phyloP scores from a whole-genome alignment of 176 grass and related monocot genomes.

The Saccharum officinarum region DNA sequence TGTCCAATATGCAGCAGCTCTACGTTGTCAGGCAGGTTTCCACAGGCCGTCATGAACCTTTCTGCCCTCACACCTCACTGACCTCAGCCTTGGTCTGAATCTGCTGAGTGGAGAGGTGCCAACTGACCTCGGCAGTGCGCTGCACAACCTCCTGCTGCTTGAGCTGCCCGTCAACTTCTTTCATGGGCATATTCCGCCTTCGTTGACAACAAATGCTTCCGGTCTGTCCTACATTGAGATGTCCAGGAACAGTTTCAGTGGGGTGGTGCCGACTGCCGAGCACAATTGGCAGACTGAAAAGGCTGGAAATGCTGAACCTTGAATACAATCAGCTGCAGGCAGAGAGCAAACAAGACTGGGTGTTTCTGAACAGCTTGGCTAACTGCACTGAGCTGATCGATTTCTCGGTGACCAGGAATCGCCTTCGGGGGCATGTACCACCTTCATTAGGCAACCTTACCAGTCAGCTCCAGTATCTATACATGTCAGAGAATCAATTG shows the following conservation, averaged over 20 bases:
- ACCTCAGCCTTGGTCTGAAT: not conserved
- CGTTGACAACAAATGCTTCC: not conserved
- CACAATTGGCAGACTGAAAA: not conserved
- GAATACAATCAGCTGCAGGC: not conserved
- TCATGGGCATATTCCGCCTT: not conserved
- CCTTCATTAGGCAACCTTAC: slow-evolving; percentile 1
- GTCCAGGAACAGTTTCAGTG: not conserved
- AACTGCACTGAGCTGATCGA: not conserved
- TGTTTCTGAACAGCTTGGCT: not conserved
- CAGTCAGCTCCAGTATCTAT: not conserved
- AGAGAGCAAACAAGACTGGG: not conserved
- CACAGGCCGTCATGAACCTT: not conserved
- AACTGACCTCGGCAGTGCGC: not conserved
- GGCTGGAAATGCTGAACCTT: not conserved
- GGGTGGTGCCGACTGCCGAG: not conserved
- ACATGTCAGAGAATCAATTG: not conserved
- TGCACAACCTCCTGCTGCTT: not conserved
- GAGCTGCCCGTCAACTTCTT: not conserved
- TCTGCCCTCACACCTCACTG: not conserved
- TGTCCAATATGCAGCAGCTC: not conserved
- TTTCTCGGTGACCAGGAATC: not conserved
- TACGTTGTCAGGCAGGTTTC: not conserved
- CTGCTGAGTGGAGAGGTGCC: not conserved
- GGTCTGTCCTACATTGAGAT: not conserved
- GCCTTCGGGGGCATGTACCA: not conserved